A percentile compares a stretch with the other conserved stretches of the same genome.
These are phyloP conservation scores for Inonotus obliquus DNA, from an alignment of 1,284 basidiomycete species.

Conservation along the genomic window DNA sequence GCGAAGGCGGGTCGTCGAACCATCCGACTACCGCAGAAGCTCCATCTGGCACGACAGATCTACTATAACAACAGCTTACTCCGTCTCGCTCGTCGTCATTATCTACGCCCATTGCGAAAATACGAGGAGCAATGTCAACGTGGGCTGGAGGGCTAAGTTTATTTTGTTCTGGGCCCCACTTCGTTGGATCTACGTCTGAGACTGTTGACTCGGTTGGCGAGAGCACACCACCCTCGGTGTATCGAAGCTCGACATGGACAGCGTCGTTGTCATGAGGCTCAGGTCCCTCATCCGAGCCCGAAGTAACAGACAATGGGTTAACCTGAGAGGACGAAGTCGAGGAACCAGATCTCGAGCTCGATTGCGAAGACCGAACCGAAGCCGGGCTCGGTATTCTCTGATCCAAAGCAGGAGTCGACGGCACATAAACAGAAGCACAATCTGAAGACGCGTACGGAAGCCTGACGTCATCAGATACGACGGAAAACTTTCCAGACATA, in stretches of 20 bases:
- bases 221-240: slow-evolving; percentile 4
- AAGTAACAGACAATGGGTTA: slow-evolving; percentile 12
- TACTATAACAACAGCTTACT: not conserved
- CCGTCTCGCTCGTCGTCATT: not conserved
- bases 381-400: slow-evolving; percentile 13
- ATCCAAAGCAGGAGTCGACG: not conserved
- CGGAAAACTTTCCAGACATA: slow-evolving; percentile 8
- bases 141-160: slow-evolving; percentile 1
- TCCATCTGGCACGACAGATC: not conserved
- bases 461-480: not conserved
- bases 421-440: not conserved
- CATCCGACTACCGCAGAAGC: slow-evolving; percentile 14
- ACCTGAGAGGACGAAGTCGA: slow-evolving; percentile 14
- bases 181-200: slow-evolving; percentile 1
- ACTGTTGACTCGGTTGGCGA: slow-evolving; percentile 14
- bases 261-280: slow-evolving; percentile 1
- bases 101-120: not conserved
- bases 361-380: slow-evolving; percentile 16
- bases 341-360: slow-evolving; percentile 13
- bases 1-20: slow-evolving; percentile 13
- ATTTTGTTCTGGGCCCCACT: slow-evolving; percentile 2
- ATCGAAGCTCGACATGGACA: slow-evolving; percentile 13
- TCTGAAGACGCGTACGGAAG: slow-evolving; percentile 3
- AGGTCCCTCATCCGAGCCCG: slow-evolving; percentile 12
- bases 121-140: slow-evolving; percentile 5